Evolutionary conservation across 345 rosid species (phyloP).

Genomic region (Eutrema heterophyllum): DNA sequence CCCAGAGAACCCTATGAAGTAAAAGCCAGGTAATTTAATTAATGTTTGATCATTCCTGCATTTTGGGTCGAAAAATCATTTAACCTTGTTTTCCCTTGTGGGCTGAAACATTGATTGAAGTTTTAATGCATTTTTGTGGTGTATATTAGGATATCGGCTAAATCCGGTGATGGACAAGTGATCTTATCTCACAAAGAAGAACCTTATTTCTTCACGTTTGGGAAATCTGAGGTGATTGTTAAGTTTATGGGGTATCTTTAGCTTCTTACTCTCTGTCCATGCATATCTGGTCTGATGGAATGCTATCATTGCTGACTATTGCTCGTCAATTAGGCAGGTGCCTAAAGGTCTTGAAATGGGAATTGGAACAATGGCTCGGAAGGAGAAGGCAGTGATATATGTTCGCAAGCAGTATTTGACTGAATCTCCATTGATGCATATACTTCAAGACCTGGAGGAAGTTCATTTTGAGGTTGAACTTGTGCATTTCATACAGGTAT

Average conservation of each 20-base stretch:
- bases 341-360: slow-evolving; percentile 98
- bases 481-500: slow-evolving; percentile 85
- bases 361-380: slow-evolving; percentile 82
- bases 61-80: slow-evolving; percentile 4
- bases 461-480: slow-evolving; percentile 93
- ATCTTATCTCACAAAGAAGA: slow-evolving; percentile 55
- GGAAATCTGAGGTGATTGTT: slow-evolving; percentile 76
- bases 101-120: neutral
- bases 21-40: slow-evolving; percentile 57
- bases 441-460: slow-evolving; percentile 65
- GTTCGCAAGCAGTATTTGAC: slow-evolving; percentile 69
- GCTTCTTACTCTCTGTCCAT: neutral
- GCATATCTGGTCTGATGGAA: neutral
- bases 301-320: slow-evolving; percentile 13
- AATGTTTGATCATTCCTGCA: slow-evolving; percentile 4
- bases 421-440: slow-evolving; percentile 59
- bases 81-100: slow-evolving; percentile 1
- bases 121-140: neutral
- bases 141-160: slow-evolving; percentile 72
- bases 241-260: neutral
- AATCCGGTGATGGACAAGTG: slow-evolving; percentile 62
- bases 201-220: slow-evolving; percentile 84
- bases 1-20: slow-evolving; percentile 96
- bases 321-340: slow-evolving; percentile 46
- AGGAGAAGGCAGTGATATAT: slow-evolving; percentile 85